phyloP scores from a whole-genome alignment of 305 asterid species.

The Solanum hybrid region DNA sequence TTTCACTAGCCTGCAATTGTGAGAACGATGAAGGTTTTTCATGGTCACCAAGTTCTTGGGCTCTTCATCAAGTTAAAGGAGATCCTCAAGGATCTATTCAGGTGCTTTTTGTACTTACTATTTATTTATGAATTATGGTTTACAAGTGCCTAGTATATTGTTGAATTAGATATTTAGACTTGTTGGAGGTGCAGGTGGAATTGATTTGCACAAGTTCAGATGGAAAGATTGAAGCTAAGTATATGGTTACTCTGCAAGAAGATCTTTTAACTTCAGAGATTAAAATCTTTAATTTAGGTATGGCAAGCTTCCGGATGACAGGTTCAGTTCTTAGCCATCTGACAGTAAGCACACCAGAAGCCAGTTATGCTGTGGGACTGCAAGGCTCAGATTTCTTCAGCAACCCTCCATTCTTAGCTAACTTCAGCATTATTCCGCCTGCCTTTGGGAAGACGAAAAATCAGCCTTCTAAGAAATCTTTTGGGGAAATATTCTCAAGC shows the following conservation, averaged over 20 bases:
- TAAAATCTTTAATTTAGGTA: constrained; percentile 27
- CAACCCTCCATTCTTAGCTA: constrained; percentile 33
- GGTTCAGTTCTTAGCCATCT: constrained; percentile 64
- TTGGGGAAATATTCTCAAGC: constrained; percentile 29
- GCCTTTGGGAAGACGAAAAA: constrained; percentile 13
- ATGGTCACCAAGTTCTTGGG: constrained; percentile 51
- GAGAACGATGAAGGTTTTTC: constrained; percentile 20
- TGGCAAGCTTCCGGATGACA: constrained; percentile 22
- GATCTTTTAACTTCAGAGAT: constrained; percentile 46
- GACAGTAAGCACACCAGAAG: constrained; percentile 70
- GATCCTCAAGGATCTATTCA: constrained; percentile 46
- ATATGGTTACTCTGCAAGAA: constrained; percentile 34
- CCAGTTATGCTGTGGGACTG: constrained; percentile 57
- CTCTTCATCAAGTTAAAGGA: constrained; percentile 36
- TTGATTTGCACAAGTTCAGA: constrained; percentile 28
- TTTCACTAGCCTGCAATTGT: constrained; percentile 37
- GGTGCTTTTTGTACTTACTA: constrained; percentile 12
- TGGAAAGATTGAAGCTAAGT: constrained; percentile 30
- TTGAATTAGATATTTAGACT: neutral
- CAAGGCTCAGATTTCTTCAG: constrained; percentile 52
- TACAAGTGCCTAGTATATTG: neutral
- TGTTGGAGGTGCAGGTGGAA: constrained; percentile 33
- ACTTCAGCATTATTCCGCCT: constrained; percentile 55
- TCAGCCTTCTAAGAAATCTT: constrained; percentile 12
- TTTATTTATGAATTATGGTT: neutral